Percentiles rank a stretch among this genome's conserved stretches.
These are phyloP conservation scores for Eutrema yunnanense DNA, from an alignment of 345 rosid genomes.

Conservation along the genomic window DNA sequence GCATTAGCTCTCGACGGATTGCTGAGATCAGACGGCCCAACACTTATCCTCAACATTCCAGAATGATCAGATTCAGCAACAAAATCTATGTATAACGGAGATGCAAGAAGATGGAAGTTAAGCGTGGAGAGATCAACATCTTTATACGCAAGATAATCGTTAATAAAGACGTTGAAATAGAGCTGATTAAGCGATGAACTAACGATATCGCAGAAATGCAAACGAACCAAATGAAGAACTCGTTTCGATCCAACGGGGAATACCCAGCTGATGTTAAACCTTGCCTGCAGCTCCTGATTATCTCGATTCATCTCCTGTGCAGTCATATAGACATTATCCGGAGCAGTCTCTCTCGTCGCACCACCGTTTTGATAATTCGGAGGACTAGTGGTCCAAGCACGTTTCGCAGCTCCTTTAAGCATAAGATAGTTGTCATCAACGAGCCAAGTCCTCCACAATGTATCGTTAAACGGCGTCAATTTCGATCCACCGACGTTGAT, in stretches of 20 bases:
- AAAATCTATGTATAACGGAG: slow-evolving; percentile 73
- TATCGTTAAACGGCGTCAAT: slow-evolving; percentile 83
- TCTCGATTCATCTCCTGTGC: slow-evolving; percentile 85
- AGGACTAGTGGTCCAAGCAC: slow-evolving; percentile 35
- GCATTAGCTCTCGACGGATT: slow-evolving; percentile 51
- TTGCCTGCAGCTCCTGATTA: slow-evolving; percentile 33
- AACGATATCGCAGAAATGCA: slow-evolving; percentile 93
- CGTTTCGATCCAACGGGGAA: slow-evolving; percentile 50
- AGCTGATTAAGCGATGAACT: slow-evolving; percentile 70
- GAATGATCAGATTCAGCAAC: slow-evolving; percentile 53
- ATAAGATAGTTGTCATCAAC: slow-evolving; percentile 72
- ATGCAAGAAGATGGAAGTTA: slow-evolving; percentile 52
- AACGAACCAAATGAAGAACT: slow-evolving; percentile 59
- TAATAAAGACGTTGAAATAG: slow-evolving; percentile 71
- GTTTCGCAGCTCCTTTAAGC: slow-evolving; percentile 61
- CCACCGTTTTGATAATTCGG: slow-evolving; percentile 81
- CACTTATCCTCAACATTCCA: slow-evolving; percentile 52
- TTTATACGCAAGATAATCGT: slow-evolving; percentile 49
- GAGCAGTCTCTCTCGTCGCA: slow-evolving; percentile 62
- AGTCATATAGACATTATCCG: slow-evolving; percentile 83
- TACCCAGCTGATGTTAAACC: slow-evolving; percentile 74
- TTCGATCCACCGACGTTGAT: slow-evolving; percentile 84
- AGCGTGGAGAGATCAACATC: slow-evolving; percentile 79
- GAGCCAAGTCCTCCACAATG: slow-evolving; percentile 91
- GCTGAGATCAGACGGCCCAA: slow-evolving; percentile 88